Base-by-base conservation (phyloP, 352 stramenopile species). In the Phytophthora macrochlamydospora region DNA sequence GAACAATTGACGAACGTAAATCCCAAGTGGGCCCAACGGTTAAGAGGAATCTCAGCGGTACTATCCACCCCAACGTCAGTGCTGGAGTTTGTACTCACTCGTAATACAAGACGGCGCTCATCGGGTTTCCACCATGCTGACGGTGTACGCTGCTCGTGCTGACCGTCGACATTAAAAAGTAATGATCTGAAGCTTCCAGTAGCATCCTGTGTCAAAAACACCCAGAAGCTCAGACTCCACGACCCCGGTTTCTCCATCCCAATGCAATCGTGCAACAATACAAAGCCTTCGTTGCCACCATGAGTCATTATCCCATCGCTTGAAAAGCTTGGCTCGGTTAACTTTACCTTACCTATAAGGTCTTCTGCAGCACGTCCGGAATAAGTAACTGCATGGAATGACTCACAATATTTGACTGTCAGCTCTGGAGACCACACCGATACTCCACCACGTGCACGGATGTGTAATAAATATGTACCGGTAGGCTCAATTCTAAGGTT, bases 71-170 rank as follows among this genome's bases (percentile, higher is more conserved):
- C 89, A 50, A 90, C 64, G 32, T 97, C 87, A 44, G 73, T 66
- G 53, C 74, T 78, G 11, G 30, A 60, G 1, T 38, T 62, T 28
- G 88, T 94, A 42, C 83, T 95, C 33, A 91, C 83, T 12, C 90
- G 73, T 3, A 97, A 48, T 0, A 90, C 82, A 7, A 97, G 56
- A 3, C 68, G 67, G 43, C 72, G 78, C 37, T 87, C 76, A 38
- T 88, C 49, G 0, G 90, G 90, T n/a, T 85, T 74, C 58, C 93
- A 86, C 88, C 90, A 97, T 5, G 75, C 81, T 0, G 87, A 95
- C 2, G 90, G 87, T 2, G 89, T 97, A 40, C 90, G 85, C 37
- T 90, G 79, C 40, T 91, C 64, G 2, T 69, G 52, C 2, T 70
- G 49, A 38, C 87, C 87, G 45, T 91, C 62, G 29, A 89, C 90